Conservation (phyloP, 768 basidiomycete species). For the Leccinum longicurvipes region DNA sequence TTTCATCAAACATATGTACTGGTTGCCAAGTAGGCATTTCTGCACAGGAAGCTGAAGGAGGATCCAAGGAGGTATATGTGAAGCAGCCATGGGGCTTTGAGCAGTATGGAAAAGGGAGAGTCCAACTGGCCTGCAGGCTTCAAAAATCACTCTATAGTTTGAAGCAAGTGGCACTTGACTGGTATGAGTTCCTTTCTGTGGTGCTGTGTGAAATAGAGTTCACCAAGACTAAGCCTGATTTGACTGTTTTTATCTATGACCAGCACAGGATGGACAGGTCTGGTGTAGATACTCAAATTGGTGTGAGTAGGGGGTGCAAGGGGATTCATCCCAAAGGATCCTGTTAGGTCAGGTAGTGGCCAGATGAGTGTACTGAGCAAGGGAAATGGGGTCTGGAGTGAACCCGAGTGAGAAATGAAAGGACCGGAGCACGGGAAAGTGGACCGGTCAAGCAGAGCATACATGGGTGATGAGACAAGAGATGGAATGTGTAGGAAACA, state of each 20-base stretch:
- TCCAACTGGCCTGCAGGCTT: not conserved
- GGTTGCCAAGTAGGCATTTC: slow-evolving; percentile 1
- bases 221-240: not conserved
- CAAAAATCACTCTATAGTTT: not conserved
- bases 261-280: no score
- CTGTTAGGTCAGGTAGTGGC: no score
- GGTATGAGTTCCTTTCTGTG: not conserved
- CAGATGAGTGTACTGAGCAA: no score
- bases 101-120: not conserved
- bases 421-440: no score
- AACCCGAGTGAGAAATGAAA: no score
- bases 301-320: no score
- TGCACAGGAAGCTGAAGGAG: slow-evolving; percentile 2
- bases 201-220: not conserved
- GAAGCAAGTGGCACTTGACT: slow-evolving; percentile 1
- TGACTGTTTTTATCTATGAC: not conserved
- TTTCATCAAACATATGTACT: slow-evolving; percentile 21
- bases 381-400: no score
- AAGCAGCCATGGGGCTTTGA: slow-evolving; percentile 32
- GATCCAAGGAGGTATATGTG: slow-evolving; percentile 38
- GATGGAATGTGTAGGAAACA: no score
- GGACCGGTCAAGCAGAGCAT: no score
- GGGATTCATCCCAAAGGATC: no score
- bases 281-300: no score
- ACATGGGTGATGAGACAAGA: no score